phyloP scores from a whole-genome alignment of 768 basidiomycete genomes.

The Agaricus subrufescens region DNA sequence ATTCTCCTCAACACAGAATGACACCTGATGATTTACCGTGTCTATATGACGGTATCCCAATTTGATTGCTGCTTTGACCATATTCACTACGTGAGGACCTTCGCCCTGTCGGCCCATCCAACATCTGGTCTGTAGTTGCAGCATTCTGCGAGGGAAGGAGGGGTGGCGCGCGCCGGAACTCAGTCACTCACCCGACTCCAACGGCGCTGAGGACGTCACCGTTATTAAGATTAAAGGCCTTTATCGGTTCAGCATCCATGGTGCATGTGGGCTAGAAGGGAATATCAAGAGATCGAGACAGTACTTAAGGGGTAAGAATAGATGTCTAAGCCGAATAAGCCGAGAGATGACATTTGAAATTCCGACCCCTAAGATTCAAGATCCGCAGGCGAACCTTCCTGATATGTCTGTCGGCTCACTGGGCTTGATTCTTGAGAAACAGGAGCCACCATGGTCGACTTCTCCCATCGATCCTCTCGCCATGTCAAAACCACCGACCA shows the following conservation, averaged over 20 bases:
- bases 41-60: constrained; percentile 32
- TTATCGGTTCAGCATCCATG: background rate
- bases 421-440: too few species aligned
- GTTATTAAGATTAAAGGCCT: constrained; percentile 18
- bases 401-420: background rate
- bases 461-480: background rate
- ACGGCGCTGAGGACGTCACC: constrained; percentile 20
- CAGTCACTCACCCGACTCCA: constrained; percentile 22
- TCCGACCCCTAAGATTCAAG: too few species aligned
- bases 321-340: too few species aligned
- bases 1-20: background rate
- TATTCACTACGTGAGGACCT: constrained; percentile 18
- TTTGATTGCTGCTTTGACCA: constrained; percentile 18
- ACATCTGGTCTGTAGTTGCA: constrained; percentile 14
- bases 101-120: constrained; percentile 27
- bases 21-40: constrained; percentile 16
- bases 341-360: too few species aligned
- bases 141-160: background rate
- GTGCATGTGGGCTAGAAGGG: background rate
- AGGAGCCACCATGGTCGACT: background rate
- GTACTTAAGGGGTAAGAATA: too few species aligned
- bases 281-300: too few species aligned
- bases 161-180: background rate
- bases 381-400: too few species aligned
- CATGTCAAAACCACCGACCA: constrained; percentile 41